These are phyloP conservation scores for Saccharomycopsis sp. DNA, from an alignment of 805 yeast genomes.

Conservation along the genomic window DNA sequence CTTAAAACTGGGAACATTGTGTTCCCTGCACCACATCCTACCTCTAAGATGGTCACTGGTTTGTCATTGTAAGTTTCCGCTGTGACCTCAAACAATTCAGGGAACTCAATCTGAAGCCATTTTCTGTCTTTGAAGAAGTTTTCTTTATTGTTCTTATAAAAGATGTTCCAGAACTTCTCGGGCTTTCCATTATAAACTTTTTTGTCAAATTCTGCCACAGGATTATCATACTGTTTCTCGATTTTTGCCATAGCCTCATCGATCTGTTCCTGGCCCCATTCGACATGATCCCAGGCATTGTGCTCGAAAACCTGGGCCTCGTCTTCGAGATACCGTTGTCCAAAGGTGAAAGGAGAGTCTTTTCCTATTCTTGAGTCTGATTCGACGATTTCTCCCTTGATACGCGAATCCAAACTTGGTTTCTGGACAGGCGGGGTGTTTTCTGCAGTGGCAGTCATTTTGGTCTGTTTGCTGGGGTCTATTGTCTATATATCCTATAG, in stretches of 20 bases:
- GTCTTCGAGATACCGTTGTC: conserved; percentile 68
- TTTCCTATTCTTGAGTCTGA: conserved; percentile 61
- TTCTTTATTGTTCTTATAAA: conserved; percentile 83
- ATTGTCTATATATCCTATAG: neutral
- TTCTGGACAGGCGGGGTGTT: conserved; percentile 1
- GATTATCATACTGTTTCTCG: conserved; percentile 65
- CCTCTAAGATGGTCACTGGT: conserved; percentile 72
- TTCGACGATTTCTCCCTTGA: conserved; percentile 15
- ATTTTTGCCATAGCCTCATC: conserved; percentile 69
- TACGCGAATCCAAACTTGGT: conserved; percentile 17
- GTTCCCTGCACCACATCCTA: conserved; percentile 98
- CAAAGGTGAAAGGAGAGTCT: conserved; percentile 87
- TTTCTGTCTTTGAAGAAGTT: conserved; percentile 95
- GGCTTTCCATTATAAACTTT: conserved; percentile 75
- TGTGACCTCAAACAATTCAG: conserved; percentile 73
- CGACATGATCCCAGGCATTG: conserved; percentile 95
- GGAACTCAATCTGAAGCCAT: conserved; percentile 95
- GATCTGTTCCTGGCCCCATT: conserved; percentile 91
- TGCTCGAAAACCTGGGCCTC: conserved; percentile 83
- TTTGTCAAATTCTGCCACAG: conserved; percentile 87
- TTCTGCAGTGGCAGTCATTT: neutral
- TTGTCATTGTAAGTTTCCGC: conserved; percentile 50
- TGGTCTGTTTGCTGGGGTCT: neutral
- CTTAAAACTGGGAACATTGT: conserved; percentile 86
- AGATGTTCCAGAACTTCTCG: conserved; percentile 90